A percentile compares a stretch with the other conserved stretches of the same genome.
phyloP scores from a whole-genome alignment of 768 basidiomycete genomes.

The Gelatoporia subvermispora region DNA sequence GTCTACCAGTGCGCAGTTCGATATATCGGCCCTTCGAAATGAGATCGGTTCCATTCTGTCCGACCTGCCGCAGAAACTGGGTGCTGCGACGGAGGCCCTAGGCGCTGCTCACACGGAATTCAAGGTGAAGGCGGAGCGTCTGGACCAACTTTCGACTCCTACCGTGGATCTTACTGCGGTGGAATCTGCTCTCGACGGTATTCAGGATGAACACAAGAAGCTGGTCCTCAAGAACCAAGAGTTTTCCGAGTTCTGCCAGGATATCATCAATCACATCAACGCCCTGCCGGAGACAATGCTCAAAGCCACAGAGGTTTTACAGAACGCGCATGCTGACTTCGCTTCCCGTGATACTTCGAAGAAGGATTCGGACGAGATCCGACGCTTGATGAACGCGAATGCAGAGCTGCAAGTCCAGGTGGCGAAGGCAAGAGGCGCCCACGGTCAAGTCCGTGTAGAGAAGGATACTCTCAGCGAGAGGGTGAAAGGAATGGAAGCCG shows the following conservation, averaged over 20 bases:
- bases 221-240: conserved; percentile 45
- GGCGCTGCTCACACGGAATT: conserved; percentile 24
- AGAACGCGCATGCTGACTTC: conserved; percentile 60
- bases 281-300: conserved; percentile 57
- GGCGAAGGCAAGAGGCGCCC: conserved; percentile 69
- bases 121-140: conserved; percentile 12
- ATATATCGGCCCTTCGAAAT: conserved; percentile 13
- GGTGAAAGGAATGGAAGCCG: conserved; percentile 51
- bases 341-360: conserved; percentile 51
- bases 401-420: conserved; percentile 68
- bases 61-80: conserved; percentile 43
- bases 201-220: conserved; percentile 48
- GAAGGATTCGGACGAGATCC: conserved; percentile 67
- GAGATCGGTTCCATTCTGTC: conserved; percentile 34
- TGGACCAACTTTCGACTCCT: conserved; percentile 12
- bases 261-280: conserved; percentile 48
- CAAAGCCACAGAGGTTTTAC: conserved; percentile 47
- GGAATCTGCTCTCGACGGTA: conserved; percentile 42
- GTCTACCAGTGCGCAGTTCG: conserved; percentile 2
- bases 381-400: conserved; percentile 47
- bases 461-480: conserved; percentile 71
- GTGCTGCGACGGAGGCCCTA: conserved; percentile 40
- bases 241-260: conserved; percentile 45
- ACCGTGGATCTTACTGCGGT: conserved; percentile 34
- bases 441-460: conserved; percentile 77